These are phyloP conservation scores for Trametes meyenii DNA, from an alignment of 768 basidiomycete genomes.

Conservation along the genomic window DNA sequence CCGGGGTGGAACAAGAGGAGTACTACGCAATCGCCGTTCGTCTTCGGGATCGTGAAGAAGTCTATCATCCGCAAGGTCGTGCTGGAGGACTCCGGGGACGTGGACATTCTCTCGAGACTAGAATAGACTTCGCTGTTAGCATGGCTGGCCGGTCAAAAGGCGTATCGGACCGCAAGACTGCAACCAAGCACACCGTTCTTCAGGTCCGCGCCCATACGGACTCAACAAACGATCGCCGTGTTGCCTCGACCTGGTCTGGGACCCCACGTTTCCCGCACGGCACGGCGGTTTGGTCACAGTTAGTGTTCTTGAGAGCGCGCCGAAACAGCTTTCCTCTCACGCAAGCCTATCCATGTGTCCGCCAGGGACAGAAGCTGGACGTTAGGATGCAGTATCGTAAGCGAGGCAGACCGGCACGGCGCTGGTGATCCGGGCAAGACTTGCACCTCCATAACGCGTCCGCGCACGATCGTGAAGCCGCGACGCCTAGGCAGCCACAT, in stretches of 20 bases:
- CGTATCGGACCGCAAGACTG: background rate
- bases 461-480: no score
- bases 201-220: background rate
- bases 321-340: no score
- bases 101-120: constrained; percentile 55
- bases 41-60: constrained; percentile 65
- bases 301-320: background rate
- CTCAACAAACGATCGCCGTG: background rate
- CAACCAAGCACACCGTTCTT: background rate
- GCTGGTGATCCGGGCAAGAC: no score
- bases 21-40: constrained; percentile 68
- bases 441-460: no score
- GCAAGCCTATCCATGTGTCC: no score
- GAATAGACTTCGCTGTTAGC: background rate
- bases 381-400: no score
- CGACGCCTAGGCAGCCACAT: no score
- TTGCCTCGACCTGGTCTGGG: no score
- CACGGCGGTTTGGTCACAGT: background rate
- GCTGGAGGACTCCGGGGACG: constrained; percentile 53
- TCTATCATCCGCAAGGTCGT: constrained; percentile 62
- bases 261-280: no score
- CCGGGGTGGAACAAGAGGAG: constrained; percentile 75
- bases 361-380: no score
- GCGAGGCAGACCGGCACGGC: no score
- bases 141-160: background rate